A percentile compares a stretch with the other conserved stretches of the same genome.
These are phyloP conservation scores for Geotrichum klebahnii DNA, from an alignment of 1,139 yeast genomes.

Conservation along the genomic window DNA sequence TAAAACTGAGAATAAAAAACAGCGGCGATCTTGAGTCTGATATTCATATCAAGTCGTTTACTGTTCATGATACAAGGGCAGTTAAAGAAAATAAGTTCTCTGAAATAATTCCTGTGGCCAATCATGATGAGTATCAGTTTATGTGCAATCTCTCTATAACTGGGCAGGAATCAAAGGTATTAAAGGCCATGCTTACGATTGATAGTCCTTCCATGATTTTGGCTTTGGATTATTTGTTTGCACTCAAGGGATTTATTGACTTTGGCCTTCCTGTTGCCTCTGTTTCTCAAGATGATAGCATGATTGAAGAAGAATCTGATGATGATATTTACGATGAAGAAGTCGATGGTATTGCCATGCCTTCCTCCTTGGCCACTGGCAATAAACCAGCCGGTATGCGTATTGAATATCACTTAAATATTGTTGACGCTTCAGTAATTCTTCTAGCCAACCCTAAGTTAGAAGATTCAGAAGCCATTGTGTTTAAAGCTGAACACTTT, in stretches of 20 bases:
- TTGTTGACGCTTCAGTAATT: slow-evolving; percentile 74
- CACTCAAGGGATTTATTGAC: slow-evolving; percentile 60
- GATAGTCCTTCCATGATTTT: slow-evolving; percentile 78
- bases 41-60: slow-evolving; percentile 65
- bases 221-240: slow-evolving; percentile 82
- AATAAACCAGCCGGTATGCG: slow-evolving; percentile 18
- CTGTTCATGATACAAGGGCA: slow-evolving; percentile 68
- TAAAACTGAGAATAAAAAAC: slow-evolving; percentile 50
- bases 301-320: slow-evolving; percentile 19
- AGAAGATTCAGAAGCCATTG: slow-evolving; percentile 76
- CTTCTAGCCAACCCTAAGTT: slow-evolving; percentile 75
- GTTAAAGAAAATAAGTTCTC: slow-evolving; percentile 64
- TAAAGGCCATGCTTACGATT: slow-evolving; percentile 58
- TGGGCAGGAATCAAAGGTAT: slow-evolving; percentile 11
- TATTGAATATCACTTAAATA: slow-evolving; percentile 57
- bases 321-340: background rate
- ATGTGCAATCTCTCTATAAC: slow-evolving; percentile 46
- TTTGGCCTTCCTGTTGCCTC: slow-evolving; percentile 39
- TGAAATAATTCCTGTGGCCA: slow-evolving; percentile 70
- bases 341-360: slow-evolving; percentile 18
- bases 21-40: slow-evolving; percentile 59
- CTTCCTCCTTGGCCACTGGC: background rate
- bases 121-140: slow-evolving; percentile 67
- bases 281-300: slow-evolving; percentile 24
- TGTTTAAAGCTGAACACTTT: slow-evolving; percentile 79